Conservation (phyloP, 495 filamentous ascomycete species). For the Podospora conica region DNA sequence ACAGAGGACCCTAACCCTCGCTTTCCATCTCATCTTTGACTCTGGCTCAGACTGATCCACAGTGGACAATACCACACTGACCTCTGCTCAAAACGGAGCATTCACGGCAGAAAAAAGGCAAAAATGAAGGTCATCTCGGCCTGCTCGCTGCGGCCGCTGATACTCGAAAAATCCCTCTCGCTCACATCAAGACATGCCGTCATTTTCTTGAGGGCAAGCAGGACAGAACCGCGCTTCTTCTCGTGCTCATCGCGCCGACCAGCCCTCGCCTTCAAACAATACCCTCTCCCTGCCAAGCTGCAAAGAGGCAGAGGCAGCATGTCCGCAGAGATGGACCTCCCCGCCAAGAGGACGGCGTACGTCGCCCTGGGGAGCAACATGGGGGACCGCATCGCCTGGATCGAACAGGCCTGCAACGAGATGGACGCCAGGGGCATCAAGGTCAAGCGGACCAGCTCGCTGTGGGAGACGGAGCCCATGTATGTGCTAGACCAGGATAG, state of each 20-base stretch:
- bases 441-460: slow-evolving; percentile 71
- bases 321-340: not conserved
- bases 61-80: not conserved
- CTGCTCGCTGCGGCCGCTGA: slow-evolving; percentile 5
- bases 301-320: slow-evolving; percentile 15
- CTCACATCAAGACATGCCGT: not conserved
- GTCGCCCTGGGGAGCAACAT: slow-evolving; percentile 92
- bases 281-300: slow-evolving; percentile 16
- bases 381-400: slow-evolving; percentile 75
- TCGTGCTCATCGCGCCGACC: slow-evolving; percentile 10
- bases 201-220: slow-evolving; percentile 1
- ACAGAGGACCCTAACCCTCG: not conserved
- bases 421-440: slow-evolving; percentile 66
- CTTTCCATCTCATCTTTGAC: not conserved
- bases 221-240: slow-evolving; percentile 10
- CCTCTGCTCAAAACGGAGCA: not conserved
- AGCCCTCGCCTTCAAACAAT: slow-evolving; percentile 18
- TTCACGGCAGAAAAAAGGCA: not conserved
- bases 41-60: not conserved
- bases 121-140: slow-evolving; percentile 13
- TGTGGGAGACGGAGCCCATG: slow-evolving; percentile 96
- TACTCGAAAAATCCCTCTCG: not conserved
- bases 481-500: slow-evolving; percentile 83
- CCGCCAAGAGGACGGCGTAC: slow-evolving; percentile 49
- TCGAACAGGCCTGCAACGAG: slow-evolving; percentile 72